Evolutionary conservation across 257 asterid genomes (phyloP), one percentile per base, ranked within the genome.

Genomic region (Henckelia pumila): DNA sequence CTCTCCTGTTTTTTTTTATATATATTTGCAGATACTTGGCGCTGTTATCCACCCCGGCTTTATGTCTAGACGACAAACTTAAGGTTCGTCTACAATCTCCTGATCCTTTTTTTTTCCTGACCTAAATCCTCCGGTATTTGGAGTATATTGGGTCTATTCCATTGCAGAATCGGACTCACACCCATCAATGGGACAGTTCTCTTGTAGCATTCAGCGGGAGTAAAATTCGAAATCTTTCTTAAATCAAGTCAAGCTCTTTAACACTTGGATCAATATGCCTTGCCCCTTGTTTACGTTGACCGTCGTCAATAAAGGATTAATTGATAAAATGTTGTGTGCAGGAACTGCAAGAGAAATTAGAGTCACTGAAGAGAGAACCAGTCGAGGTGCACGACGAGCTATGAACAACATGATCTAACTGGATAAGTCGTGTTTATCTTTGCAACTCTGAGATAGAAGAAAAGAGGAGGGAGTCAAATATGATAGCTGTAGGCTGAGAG

Each of bases 271-370:
- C n/a, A 3, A 13, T 40, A 11, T 13, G n/a, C n/a, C 11, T 13
- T 40, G 50, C 30, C 30, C n/a, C n/a, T n/a, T n/a, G n/a, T n/a
- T n/a, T n/a, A n/a, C n/a, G n/a, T n/a, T n/a, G n/a, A n/a, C n/a
- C n/a, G n/a, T n/a, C n/a, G n/a, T n/a, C n/a, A n/a, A n/a, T n/a
- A n/a, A n/a, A n/a, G n/a, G n/a, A n/a, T n/a, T n/a, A 17, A 55
- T 8, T 55, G 44, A 56, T 56, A 32, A 33, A 37, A 72, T 64
- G 58, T 72, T 25, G 32, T 49, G n/a, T 13, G 50, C n/a, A 93
- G 99, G 97, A 90, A 77, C 81, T 93, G 76, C 82, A 88, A 86
- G 80, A 76, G 26, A 88, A 88, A 70, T 63, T 93, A 78, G 95
- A 88, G 35, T 50, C 61, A 59, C 65, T 86, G 81, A 82, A 82